Evolutionary conservation across 306 rosid species (phyloP), one percentile per base, ranked within the genome.

Genomic region (Pyrus betulifolia): DNA sequence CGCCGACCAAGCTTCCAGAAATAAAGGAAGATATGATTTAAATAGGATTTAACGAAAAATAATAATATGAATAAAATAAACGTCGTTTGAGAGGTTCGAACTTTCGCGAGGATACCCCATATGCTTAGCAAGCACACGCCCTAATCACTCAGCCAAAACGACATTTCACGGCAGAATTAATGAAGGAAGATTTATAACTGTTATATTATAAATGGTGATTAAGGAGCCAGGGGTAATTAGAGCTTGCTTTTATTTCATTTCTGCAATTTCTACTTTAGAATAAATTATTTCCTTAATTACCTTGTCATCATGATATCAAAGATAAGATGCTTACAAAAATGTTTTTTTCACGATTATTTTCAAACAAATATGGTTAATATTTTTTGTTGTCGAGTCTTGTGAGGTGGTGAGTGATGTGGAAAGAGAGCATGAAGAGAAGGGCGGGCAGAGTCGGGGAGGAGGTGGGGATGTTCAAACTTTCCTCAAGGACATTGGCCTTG

Each of bases 71-170:
- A 27, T 42, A 14, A 5, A 0, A 0, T 2, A 3, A 2, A 0
- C 85, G 90, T 76, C 86, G 90, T 89, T 89, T 88, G 87, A 84
- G 88, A 84, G 87, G 84, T 84, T 88, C 87, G 84, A 84, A 88
- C 87, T 82, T 84, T 84, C 87, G 83, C 87, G 87, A 88, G 90
- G 85, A 86, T 61, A 88, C 88, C 90, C 90, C 92, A 88, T 88
- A 86, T 84, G 82, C 92, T 86, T 86, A 88, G 92, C 92, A 84
- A 87, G 90, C 92, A 84, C 88, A 88, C 88, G 87, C 92, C 92
- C 86, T 88, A 90, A 88, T 90, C 92, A 90, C 95, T 88, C 89
- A 89, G 95, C 92, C 89, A 90, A 90, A 90, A 87, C 92, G 90
- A 84, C 87, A 0, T 1, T 8, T 12, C 7, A 6, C 67, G 23